A percentile compares a stretch with the other conserved stretches of the same genome.
These are phyloP conservation scores for Ramularia endophylla DNA, from an alignment of 2,329 filamentous ascomycete genomes.

Conservation along the genomic window DNA sequence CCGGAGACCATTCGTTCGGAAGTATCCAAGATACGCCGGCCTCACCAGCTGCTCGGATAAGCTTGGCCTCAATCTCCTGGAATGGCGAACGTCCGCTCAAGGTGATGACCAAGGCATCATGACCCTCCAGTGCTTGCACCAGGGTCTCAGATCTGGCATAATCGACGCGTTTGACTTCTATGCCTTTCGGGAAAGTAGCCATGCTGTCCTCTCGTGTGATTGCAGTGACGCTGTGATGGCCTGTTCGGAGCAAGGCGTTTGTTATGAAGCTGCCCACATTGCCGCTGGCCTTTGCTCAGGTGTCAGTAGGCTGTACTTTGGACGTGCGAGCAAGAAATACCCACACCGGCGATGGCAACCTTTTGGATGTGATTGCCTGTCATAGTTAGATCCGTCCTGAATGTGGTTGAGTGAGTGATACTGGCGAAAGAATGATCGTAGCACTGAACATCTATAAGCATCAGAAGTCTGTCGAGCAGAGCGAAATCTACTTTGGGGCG, in stretches of 20 bases:
- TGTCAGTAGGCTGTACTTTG: no score
- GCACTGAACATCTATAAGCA: no score
- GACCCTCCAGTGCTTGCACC: constrained; percentile 31
- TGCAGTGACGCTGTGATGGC: constrained; percentile 46
- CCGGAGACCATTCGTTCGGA: constrained; percentile 34
- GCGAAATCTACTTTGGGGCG: no score
- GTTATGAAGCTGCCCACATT: constrained; percentile 35
- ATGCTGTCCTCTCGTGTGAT: constrained; percentile 43
- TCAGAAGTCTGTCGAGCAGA: no score
- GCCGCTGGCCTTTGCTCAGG: constrained; percentile 36
- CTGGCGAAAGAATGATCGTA: no score
- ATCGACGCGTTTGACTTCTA: constrained; percentile 38
- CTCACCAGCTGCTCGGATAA: constrained; percentile 32
- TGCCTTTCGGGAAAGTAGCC: constrained; percentile 35
- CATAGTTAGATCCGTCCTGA: no score
- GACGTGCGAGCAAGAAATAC: no score
- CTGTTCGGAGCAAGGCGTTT: constrained; percentile 37
- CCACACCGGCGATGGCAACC: no score
- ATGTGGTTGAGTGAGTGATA: no score
- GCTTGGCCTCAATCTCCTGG: constrained; percentile 24
- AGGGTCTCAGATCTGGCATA: constrained; percentile 41
- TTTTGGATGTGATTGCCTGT: no score
- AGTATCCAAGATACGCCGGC: constrained; percentile 36
- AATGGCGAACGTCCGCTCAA: constrained; percentile 30
- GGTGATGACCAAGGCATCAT: constrained; percentile 38